Conservation (phyloP, 1,139 yeast genomes). For the Blastobotrys serpentis region DNA sequence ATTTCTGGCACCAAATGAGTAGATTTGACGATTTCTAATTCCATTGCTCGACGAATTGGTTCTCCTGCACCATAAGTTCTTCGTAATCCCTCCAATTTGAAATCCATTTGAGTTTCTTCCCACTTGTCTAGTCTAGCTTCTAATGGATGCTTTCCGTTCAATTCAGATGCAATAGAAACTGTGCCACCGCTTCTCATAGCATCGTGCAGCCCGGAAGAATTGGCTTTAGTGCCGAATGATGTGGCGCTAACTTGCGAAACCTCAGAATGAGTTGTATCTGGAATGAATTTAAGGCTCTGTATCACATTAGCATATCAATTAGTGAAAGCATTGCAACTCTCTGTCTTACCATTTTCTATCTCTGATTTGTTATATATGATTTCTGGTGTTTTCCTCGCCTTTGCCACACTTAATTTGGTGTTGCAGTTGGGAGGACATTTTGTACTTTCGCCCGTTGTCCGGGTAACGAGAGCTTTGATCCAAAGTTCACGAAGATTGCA, state of each 20-base stretch:
- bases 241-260: slow-evolving; percentile 26
- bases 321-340: neutral
- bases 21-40: slow-evolving; percentile 72
- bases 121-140: slow-evolving; percentile 73
- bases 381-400: too few relatives aligned
- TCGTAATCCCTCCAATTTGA: slow-evolving; percentile 74
- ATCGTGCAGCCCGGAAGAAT: slow-evolving; percentile 34
- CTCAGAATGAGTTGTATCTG: slow-evolving; percentile 16
- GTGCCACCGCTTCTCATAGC: slow-evolving; percentile 31
- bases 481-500: too few relatives aligned
- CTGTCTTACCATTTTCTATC: too few relatives aligned
- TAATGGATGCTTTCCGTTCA: slow-evolving; percentile 85
- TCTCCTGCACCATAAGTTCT: slow-evolving; percentile 91
- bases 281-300: slow-evolving; percentile 29
- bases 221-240: slow-evolving; percentile 32
- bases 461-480: too few relatives aligned
- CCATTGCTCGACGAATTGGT: slow-evolving; percentile 89
- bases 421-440: too few relatives aligned
- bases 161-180: slow-evolving; percentile 52
- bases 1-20: slow-evolving; percentile 66
- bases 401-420: too few relatives aligned
- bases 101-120: slow-evolving; percentile 72
- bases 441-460: too few relatives aligned
- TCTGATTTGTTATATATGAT: too few relatives aligned
- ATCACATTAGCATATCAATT: neutral